Evolutionary conservation across 495 filamentous ascomycete genomes (phyloP).

Genomic region (Xylaria scruposa): DNA sequence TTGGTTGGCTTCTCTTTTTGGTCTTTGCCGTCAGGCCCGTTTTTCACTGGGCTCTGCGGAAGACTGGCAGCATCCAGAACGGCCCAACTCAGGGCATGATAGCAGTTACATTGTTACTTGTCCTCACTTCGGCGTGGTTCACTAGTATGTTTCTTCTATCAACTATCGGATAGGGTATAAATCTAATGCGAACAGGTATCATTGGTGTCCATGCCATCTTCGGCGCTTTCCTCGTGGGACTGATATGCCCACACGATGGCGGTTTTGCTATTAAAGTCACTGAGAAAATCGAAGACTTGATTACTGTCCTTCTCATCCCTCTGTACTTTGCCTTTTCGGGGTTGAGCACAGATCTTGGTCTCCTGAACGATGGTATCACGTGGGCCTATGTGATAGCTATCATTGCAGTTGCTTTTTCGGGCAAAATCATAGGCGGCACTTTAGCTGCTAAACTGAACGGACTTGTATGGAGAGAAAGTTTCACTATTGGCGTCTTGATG

Average conservation of each 20-base stretch:
- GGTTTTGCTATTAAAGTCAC: conserved; percentile 95
- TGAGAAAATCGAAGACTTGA: conserved; percentile 95
- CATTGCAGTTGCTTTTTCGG: conserved; percentile 80
- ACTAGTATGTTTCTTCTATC: conserved; percentile 60
- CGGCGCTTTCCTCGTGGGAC: conserved; percentile 82
- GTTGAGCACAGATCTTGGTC: conserved; percentile 84
- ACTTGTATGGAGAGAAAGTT: conserved; percentile 90
- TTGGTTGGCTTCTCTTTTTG: conserved; percentile 81
- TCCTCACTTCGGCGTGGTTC: conserved; percentile 88
- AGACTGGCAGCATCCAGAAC: conserved; percentile 81
- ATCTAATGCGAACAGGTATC: conserved; percentile 56
- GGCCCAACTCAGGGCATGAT: conserved; percentile 90
- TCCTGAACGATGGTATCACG: conserved; percentile 80
- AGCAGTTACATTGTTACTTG: conserved; percentile 79
- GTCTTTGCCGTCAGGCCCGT: conserved; percentile 75
- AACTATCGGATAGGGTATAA: not conserved
- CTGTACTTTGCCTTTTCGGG: conserved; percentile 97
- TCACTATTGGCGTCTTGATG: conserved; percentile 93
- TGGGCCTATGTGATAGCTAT: conserved; percentile 95
- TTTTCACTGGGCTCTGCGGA: conserved; percentile 76
- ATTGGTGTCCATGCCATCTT: conserved; percentile 71
- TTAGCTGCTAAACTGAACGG: conserved; percentile 78
- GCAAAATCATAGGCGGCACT: conserved; percentile 86
- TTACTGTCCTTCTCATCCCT: conserved; percentile 86
- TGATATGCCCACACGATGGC: conserved; percentile 93